A percentile compares a stretch with the other conserved stretches of the same genome.
These are phyloP conservation scores for Colletotrichum sp. DNA, from an alignment of 2,329 filamentous ascomycete genomes.

Conservation along the genomic window DNA sequence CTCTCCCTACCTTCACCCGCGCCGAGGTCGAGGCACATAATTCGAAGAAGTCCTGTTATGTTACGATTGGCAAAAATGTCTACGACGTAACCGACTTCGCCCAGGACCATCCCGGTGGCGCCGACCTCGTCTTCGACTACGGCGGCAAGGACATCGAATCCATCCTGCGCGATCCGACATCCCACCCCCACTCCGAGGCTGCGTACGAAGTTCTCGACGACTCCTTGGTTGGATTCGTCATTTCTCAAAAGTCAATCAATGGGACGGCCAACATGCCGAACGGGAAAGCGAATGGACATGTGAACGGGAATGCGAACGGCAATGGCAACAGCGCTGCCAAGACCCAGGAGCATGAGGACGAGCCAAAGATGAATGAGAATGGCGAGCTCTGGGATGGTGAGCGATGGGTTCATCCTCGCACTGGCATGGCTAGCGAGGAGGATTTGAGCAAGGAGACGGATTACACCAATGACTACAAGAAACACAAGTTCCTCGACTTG, in stretches of 20 bases:
- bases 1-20: conserved; percentile 81
- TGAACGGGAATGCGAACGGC: conserved; percentile 10
- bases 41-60: conserved; percentile 84
- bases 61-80: conserved; percentile 87
- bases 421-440: conserved; percentile 88
- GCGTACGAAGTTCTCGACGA: conserved; percentile 98
- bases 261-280: conserved; percentile 31
- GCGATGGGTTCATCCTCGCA: conserved; percentile 61
- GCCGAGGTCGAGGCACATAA: conserved; percentile 85
- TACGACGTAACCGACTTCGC: conserved; percentile 95
- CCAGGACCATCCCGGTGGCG: conserved; percentile 88
- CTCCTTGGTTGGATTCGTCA: conserved; percentile 80
- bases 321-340: conserved; percentile 38
- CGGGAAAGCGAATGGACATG: conserved; percentile 35
- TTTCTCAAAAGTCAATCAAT: conserved; percentile 58
- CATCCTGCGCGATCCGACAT: conserved; percentile 82
- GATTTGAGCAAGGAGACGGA: conserved; percentile 91
- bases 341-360: conserved; percentile 31
- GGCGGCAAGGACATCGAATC: conserved; percentile 84
- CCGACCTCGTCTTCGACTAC: conserved; percentile 87
- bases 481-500: conserved; percentile 92
- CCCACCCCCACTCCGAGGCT: conserved; percentile 85
- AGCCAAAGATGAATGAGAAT: conserved; percentile 28
- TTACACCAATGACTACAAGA: conserved; percentile 75
- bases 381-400: conserved; percentile 23